phyloP scores from a whole-genome alignment of 176 grass and related monocot genomes.

The Oryza coarctata region DNA sequence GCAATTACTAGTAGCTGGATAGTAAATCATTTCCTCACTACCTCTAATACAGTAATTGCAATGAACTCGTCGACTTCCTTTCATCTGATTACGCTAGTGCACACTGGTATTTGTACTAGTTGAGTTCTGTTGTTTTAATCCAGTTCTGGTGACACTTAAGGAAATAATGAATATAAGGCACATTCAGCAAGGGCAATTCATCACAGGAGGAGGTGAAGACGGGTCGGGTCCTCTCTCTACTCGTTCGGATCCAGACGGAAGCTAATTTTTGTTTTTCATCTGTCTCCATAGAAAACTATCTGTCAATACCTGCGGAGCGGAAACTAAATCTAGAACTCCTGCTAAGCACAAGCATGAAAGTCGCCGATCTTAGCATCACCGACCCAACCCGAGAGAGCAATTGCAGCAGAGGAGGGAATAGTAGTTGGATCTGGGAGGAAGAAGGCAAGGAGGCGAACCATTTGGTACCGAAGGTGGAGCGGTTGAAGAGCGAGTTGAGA shows the following conservation, averaged over 20 bases:
- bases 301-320: neutral
- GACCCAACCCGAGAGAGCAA: neutral
- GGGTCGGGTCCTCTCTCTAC: neutral
- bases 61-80: neutral
- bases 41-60: neutral
- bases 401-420: neutral
- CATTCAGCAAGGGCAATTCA: neutral
- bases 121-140: conserved; percentile 8
- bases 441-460: conserved; percentile 31
- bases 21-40: neutral
- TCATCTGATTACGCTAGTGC: neutral
- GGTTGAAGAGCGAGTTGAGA: conserved; percentile 61
- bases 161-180: neutral
- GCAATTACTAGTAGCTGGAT: neutral
- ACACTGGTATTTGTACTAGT: neutral
- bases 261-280: neutral
- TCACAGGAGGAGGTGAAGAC: neutral
- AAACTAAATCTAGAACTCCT: conserved; percentile 32
- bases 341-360: conserved; percentile 10
- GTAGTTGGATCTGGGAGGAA: conserved; percentile 5
- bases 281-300: neutral
- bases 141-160: neutral
- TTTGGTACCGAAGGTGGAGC: conserved; percentile 60
- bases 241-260: neutral
- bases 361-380: conserved; percentile 17